Conservation (phyloP, 164 flowering plant species). For the Tinospora cordifolia region DNA sequence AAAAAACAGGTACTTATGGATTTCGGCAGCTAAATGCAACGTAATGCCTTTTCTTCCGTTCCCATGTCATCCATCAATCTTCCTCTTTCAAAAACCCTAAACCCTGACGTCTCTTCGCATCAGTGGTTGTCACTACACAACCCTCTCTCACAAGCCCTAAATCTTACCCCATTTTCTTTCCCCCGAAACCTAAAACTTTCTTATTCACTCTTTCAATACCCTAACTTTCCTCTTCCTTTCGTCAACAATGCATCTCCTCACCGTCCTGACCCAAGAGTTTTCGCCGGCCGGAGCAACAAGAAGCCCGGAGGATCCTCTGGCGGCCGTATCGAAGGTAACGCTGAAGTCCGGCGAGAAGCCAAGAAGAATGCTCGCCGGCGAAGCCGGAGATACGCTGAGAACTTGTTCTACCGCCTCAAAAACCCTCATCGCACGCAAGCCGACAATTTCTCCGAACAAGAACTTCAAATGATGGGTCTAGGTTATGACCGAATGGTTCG, state of each 20-base stretch:
- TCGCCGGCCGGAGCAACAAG: constrained; percentile 79
- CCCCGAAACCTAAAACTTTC: not conserved
- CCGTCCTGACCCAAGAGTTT: constrained; percentile 16
- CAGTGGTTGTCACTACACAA: not conserved
- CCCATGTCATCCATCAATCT: not conserved
- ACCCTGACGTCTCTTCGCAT: not conserved
- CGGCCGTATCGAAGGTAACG: constrained; percentile 57
- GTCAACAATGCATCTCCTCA: constrained; percentile 7
- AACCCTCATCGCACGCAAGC: constrained; percentile 63
- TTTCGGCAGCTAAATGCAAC: too few species aligned
- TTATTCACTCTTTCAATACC: constrained; percentile 8
- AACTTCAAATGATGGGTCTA: constrained; percentile 73
- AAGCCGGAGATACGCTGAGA: constrained; percentile 53
- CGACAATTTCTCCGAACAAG: constrained; percentile 68
- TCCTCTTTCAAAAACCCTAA: not conserved
- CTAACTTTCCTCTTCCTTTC: constrained; percentile 14
- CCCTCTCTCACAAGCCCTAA: not conserved
- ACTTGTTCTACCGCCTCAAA: constrained; percentile 65
- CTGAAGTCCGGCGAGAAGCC: constrained; percentile 51
- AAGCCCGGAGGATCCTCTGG: constrained; percentile 43
- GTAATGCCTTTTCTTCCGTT: too few species aligned
- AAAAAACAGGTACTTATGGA: too few species aligned
- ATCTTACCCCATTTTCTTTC: too few species aligned
- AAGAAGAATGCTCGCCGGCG: constrained; percentile 48
- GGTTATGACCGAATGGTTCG: constrained; percentile 90